Percentiles rank a stretch among this genome's conserved stretches.
These are phyloP conservation scores for Cyclocybe cylindracea DNA, from an alignment of 768 basidiomycete genomes.

Conservation along the genomic window DNA sequence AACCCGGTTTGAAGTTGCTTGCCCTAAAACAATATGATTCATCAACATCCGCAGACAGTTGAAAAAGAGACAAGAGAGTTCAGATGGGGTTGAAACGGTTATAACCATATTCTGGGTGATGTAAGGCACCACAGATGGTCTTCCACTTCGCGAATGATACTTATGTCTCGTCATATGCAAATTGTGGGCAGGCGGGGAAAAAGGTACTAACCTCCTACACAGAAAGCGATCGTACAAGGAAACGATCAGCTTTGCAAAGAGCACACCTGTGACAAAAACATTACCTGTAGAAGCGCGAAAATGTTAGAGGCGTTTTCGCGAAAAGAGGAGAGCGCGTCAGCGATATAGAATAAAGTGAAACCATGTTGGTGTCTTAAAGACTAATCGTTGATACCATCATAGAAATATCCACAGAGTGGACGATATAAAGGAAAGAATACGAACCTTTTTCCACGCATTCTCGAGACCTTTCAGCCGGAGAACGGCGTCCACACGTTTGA, in stretches of 20 bases:
- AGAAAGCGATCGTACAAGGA: conserved; percentile 2
- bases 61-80: conserved; percentile 22
- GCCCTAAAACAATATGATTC: conserved; percentile 36
- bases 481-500: conserved; percentile 84
- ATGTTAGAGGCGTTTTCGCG: conserved; percentile 8
- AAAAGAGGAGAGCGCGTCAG: conserved; percentile 19
- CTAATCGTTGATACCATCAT: conserved; percentile 74
- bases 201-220: conserved; percentile 40
- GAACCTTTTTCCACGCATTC: conserved; percentile 68
- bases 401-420: conserved; percentile 5
- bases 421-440: conserved; percentile 25
- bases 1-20: conserved; percentile 80
- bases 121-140: conserved; percentile 62
- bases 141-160: conserved; percentile 72
- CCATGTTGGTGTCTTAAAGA: conserved; percentile 85
- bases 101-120: conserved; percentile 60
- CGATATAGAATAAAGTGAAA: conserved; percentile 47
- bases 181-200: background rate
- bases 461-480: conserved; percentile 82
- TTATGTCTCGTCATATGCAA: conserved; percentile 51
- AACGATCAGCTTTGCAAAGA: background rate
- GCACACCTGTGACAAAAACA: background rate
- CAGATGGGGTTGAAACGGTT: conserved; percentile 76
- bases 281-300: conserved; percentile 18
- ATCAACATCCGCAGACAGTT: conserved; percentile 1